phyloP scores from a whole-genome alignment of 768 basidiomycete genomes.

The Sarcomyxa edulis region DNA sequence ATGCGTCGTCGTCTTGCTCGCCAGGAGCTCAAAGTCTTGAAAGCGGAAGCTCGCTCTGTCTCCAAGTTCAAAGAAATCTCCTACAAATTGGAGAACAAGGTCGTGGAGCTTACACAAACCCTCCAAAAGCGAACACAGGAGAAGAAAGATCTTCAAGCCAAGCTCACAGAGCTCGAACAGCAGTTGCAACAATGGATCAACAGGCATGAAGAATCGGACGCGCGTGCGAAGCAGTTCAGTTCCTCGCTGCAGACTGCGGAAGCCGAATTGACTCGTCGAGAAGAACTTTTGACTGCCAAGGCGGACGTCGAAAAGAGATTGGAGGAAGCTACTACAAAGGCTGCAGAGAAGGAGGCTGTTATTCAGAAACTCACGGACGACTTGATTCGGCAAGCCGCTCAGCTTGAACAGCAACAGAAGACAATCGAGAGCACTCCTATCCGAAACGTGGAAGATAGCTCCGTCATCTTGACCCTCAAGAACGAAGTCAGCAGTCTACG shows the following conservation, averaged over 20 bases:
- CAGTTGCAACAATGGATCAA: slow-evolving; percentile 82
- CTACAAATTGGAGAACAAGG: slow-evolving; percentile 97
- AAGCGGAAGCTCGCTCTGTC: slow-evolving; percentile 91
- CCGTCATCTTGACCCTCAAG: slow-evolving; percentile 84
- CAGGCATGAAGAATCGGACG: slow-evolving; percentile 84
- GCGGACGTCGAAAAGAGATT: slow-evolving; percentile 74
- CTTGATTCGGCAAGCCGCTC: slow-evolving; percentile 62
- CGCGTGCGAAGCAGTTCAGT: slow-evolving; percentile 68
- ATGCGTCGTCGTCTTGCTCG: slow-evolving; percentile 84
- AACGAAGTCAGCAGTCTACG: slow-evolving; percentile 89
- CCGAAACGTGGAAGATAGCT: slow-evolving; percentile 75
- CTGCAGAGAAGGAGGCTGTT: slow-evolving; percentile 76
- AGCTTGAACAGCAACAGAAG: slow-evolving; percentile 74
- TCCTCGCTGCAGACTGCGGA: slow-evolving; percentile 65
- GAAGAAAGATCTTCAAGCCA: slow-evolving; percentile 80
- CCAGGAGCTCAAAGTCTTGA: slow-evolving; percentile 78
- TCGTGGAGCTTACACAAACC: slow-evolving; percentile 94
- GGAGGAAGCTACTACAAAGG: slow-evolving; percentile 69
- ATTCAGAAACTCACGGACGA: slow-evolving; percentile 82
- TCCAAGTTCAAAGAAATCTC: slow-evolving; percentile 99
- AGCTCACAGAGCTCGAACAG: slow-evolving; percentile 74
- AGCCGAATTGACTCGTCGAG: slow-evolving; percentile 63
- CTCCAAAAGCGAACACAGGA: slow-evolving; percentile 88
- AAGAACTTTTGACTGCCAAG: slow-evolving; percentile 72
- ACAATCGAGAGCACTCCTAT: slow-evolving; percentile 57